Base-by-base conservation (phyloP, 208 protist genomes). In the Leishmania arabica region DNA sequence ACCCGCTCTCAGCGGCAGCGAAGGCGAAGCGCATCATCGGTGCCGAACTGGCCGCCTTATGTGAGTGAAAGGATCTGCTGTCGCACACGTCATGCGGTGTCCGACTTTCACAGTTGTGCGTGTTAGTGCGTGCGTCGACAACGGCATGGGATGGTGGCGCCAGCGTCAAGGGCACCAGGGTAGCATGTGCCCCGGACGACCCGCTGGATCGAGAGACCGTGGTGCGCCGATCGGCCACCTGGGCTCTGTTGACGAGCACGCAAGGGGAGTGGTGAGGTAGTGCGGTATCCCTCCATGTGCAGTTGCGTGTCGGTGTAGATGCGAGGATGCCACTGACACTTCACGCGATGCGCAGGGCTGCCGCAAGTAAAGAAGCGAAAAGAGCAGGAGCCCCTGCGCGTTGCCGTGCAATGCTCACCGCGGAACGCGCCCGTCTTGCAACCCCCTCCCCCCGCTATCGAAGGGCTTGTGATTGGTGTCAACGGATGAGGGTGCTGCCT, bases 11-110 rank as follows among this genome's bases (percentile, higher is more conserved):
- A 4, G 68, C 62, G 19, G 78, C 76, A 49, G 81, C 74, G 19
- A 94, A 92, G 74, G 79, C 82, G 75, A 88, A 85, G 54, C 77
- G 88, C 34, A 66, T 84, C 7, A 78, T 88, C 8, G 85, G 88
- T 19, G 74, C 54, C 40, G 79, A 85, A 37, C 77, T 92, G n/a
- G 70, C 72, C 7, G 81, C 85, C 1, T 42, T 88, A 17, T 81
- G 74, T 37, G 66, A 75, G 40, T 85, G 40, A 71, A 27, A 6
- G 47, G 17, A 5, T 47, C 45, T 42, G 13, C 37, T 69, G 45
- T 21, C 24, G 37, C 45, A 72, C 11, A 17, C 9, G 4, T 34
- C 34, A 2, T 73, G 40, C 69, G 24, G 42, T 54, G 69, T 7
- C 40, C 45, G 24, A 45, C 19, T 9, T 73, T 4, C 47, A 37